Base-by-base conservation (phyloP, 1,284 basidiomycete genomes). In the Ganoderma leucocontextum region DNA sequence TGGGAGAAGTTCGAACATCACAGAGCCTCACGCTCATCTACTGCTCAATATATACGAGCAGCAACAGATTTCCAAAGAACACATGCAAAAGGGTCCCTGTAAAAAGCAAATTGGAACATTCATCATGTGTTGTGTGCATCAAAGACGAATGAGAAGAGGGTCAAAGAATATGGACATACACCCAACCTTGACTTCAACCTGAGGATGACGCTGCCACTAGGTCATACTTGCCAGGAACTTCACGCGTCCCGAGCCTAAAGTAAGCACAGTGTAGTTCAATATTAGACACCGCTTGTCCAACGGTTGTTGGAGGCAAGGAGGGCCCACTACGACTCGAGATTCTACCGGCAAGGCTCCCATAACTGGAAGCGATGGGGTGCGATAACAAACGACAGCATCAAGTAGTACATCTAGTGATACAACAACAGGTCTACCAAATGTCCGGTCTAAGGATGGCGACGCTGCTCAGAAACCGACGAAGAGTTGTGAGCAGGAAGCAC, bases 351-450 rank as follows among this genome's bases (percentile, higher is more conserved):
- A 29, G 29, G 29, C 29, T 55, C 33, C 15, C 52, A 55, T 33
- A 35, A 55, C 25, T 25, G 22, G 22, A 29, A 52, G 49, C 33
- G 52, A 22, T 1, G n/a, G 12, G 36, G 22, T 29, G 25, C 55
- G 65, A 71, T 36, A 66, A 58, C 65, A 67, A 17, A 68, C 49
- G 57, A 66, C 19, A 70, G 69, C 71, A 70, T 65, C 53, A 64
- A 66, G 53, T 67, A 66, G 53, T 67, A 70, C 68, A 72, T 70
- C 68, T 72, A 70, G 52, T 68, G 64, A 66, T 72, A 72, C 71
- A 72, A 72, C 71, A 72, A 35, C 39, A 53, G n/a, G 33, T 68
- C 70, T 72, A 72, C 68, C 70, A 72, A 66, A 44, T 72, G 66
- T 70, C 59, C 68, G 66, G 70, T 42, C 68, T 72, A 25, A 10